Evolutionary conservation across 805 yeast species (phyloP).

Genomic region (Candida orba): DNA sequence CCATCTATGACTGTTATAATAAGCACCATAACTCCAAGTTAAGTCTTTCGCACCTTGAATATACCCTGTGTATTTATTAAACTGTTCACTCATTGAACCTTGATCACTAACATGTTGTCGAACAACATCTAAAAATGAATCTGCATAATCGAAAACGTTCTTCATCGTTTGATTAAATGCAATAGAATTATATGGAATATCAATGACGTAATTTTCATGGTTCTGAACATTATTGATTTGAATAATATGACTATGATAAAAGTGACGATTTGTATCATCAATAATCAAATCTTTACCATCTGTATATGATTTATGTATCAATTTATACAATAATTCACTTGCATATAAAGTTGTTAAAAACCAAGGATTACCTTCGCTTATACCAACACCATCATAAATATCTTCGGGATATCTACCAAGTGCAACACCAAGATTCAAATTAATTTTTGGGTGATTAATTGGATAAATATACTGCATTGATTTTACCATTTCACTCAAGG

Average conservation of each 20-base stretch:
- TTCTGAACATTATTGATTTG: slow-evolving; percentile 9
- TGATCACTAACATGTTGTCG: slow-evolving; percentile 53
- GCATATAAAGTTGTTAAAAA: slow-evolving; percentile 71
- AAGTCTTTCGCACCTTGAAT: slow-evolving; percentile 83
- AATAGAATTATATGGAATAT: slow-evolving; percentile 25
- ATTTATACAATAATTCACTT: slow-evolving; percentile 52
- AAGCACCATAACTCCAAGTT: slow-evolving; percentile 87
- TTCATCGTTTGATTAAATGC: slow-evolving; percentile 40
- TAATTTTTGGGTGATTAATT: slow-evolving; percentile 48
- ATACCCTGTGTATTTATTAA: slow-evolving; percentile 70
- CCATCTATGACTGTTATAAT: slow-evolving; percentile 64
- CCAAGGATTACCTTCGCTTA: slow-evolving; percentile 90
- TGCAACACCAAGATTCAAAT: slow-evolving; percentile 45
- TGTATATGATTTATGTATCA: slow-evolving; percentile 38
- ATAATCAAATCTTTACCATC: slow-evolving; percentile 38
- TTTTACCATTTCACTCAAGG: slow-evolving; percentile 52
- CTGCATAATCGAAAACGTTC: slow-evolving; percentile 49
- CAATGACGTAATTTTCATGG: slow-evolving; percentile 5
- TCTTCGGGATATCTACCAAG: slow-evolving; percentile 94
- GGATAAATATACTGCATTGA: slow-evolving; percentile 76
- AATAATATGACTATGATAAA: slow-evolving; percentile 26
- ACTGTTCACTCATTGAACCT: slow-evolving; percentile 85
- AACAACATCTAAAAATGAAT: slow-evolving; percentile 56
- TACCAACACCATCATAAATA: slow-evolving; percentile 66
- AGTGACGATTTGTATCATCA: slow-evolving; percentile 23